phyloP scores from a whole-genome alignment of 768 basidiomycete genomes.

The Suillus weaverae region DNA sequence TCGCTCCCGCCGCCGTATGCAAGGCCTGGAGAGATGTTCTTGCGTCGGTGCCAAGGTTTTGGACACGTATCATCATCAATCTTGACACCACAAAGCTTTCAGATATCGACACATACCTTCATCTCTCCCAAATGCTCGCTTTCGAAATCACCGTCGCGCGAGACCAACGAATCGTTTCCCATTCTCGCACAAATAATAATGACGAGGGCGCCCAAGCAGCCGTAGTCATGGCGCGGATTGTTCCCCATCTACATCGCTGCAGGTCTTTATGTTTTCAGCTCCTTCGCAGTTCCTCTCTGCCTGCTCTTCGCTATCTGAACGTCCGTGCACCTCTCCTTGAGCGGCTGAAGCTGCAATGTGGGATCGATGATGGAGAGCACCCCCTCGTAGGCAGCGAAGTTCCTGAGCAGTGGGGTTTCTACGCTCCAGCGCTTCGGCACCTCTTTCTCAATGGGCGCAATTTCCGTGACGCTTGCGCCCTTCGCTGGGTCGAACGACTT shows the following conservation, averaged over 20 bases:
- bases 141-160: constrained; percentile 6
- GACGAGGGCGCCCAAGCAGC: constrained; percentile 4
- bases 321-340: constrained; percentile 1
- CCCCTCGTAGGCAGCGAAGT: neutral
- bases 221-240: neutral
- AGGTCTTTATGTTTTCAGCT: constrained; percentile 5
- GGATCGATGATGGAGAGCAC: constrained; percentile 10
- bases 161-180: neutral
- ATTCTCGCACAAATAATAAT: neutral
- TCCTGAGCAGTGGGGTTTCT: constrained; percentile 5
- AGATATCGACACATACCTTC: constrained; percentile 4
- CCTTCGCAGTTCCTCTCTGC: constrained; percentile 10
- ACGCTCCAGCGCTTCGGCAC: constrained; percentile 1
- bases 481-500: neutral
- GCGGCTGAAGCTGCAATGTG: constrained; percentile 8
- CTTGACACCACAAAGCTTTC: constrained; percentile 8
- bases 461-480: constrained; percentile 6
- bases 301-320: constrained; percentile 5
- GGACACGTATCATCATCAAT: constrained; percentile 12
- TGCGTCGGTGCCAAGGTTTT: constrained; percentile 8
- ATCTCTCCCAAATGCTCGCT: constrained; percentile 8
- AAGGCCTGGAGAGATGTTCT: constrained; percentile 8
- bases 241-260: constrained; percentile 10
- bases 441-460: constrained; percentile 11
- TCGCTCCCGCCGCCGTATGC: constrained; percentile 10